Base-by-base conservation (phyloP, 2,329 filamentous ascomycete species). In the Lecanicillium sp. region DNA sequence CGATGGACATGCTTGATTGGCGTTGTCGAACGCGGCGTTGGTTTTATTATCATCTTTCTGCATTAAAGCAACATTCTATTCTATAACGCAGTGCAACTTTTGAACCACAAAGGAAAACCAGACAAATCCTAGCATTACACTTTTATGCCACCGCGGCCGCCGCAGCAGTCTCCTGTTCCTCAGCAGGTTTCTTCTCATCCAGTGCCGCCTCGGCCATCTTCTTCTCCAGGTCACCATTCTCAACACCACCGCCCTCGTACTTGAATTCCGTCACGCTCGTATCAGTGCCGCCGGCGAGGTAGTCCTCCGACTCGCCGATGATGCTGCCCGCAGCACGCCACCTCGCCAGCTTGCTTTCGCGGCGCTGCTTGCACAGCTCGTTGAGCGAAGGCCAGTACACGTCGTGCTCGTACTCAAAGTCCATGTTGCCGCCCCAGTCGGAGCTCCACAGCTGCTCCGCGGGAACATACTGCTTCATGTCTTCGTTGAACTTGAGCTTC, bases 401-500 rank as follows among this genome's bases (percentile, higher is more conserved):
- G 2, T 72, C 65, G 64, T 98, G 92, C 54, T 95, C 85, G 60
- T 98, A 98, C 53, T 87, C 81, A 57, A 98, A 97, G 43, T 89
- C 76, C 45, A 94, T 75, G 36, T 86, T 75, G 42, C 92, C 90
- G 34, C 81, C 80, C 50, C 68, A 71, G 52, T 84, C 80, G 41
- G 80, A 72, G 52, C 79, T 82, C 81, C 87, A 84, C 38, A 98
- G 76, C 59, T 97, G 90, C 52, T 81, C 72, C 7, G 79, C 63
- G 5, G 88, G 88, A 15, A 98, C 83, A 58, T 88, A 87, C 49
- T 84, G 70, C 49, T 73, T 74, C 68, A 95, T 81, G 56, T 94
- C 84, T 60, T 95, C 88, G 69, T 97, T 96, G 73, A 95, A 96
- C 68, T 92, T 94, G 67, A 98, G 81, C 71, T 98, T 98, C 55